Evolutionary conservation across 2,329 filamentous ascomycete genomes (phyloP), one percentile per base, ranked within the genome.

Genomic region (Alternaria conjuncta): DNA sequence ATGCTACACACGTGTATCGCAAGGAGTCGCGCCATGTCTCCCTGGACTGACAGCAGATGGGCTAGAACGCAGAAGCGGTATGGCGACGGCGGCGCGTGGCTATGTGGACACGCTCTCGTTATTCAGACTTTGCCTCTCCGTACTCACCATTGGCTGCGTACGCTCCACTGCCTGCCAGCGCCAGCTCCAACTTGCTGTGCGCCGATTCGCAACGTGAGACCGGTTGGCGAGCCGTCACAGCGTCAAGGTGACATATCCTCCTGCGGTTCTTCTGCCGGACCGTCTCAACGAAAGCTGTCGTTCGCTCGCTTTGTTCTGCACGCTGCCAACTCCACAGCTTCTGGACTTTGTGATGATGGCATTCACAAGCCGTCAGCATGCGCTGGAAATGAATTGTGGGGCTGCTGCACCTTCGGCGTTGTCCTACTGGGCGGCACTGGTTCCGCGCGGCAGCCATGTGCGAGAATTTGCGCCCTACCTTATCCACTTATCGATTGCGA

Each of bases 401-500:
- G 44, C 75, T 55, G 28, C 57, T 67, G 68, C 63, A 64, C 50
- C 23, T 57, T 60, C 41, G 30, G 57, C 61, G 36, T 63, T 66
- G 55, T 67, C 61, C 62, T 54, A 73, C 68, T 75, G 73, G 69
- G 60, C 61, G 13, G 50, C 58, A 47, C 25, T 32, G 30, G 57
- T 70, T 66, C 71, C 68, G 68, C 71, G 66, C 69, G 71, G 67
- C 70, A 73, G 66, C 65, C 55, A 65, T 57, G 60, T 63, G 61
- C 63, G 61, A 64, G 67, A 67, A 50, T 72, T 71, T 72, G 65
- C 65, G 64, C 67, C 55, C 63, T 71, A 51, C 67, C 68, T 71
- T 76, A 75, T 76, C 75, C 73, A 74, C 75, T 71, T 76, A 77
- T 78, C 76, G 73, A 77, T 77, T 60, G 59, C 75, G 72, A 77